Conservation (phyloP, 768 basidiomycete genomes). For the Pleurotus pulmonarius region DNA sequence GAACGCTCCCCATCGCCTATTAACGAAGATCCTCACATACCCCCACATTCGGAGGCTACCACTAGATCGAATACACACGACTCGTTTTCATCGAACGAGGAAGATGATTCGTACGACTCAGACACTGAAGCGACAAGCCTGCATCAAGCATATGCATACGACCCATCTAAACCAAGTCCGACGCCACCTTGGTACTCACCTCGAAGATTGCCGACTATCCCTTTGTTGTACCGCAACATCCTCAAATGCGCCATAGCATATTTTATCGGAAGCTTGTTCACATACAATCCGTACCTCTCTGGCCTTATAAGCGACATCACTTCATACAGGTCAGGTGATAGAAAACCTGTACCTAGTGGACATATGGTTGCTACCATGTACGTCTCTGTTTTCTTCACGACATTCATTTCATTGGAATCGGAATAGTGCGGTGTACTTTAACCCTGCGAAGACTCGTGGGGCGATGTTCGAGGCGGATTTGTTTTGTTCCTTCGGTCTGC, state of each 20-base stretch:
- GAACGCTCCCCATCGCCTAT: constrained; percentile 12
- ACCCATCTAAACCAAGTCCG: constrained; percentile 5
- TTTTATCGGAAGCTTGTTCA: constrained; percentile 87
- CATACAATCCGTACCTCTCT: constrained; percentile 77
- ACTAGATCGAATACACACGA: not conserved
- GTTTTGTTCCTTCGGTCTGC: constrained; percentile 67
- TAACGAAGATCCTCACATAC: constrained; percentile 3
- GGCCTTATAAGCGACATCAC: constrained; percentile 61
- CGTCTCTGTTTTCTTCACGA: constrained; percentile 22
- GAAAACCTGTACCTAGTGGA: constrained; percentile 68
- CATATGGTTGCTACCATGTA: constrained; percentile 95
- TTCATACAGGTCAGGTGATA: constrained; percentile 43
- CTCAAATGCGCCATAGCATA: constrained; percentile 93
- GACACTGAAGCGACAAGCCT: not conserved
- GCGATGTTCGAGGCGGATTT: constrained; percentile 90
- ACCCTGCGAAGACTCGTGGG: constrained; percentile 91
- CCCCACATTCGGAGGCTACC: not conserved
- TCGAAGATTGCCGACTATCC: constrained; percentile 30
- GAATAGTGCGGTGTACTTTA: constrained; percentile 77
- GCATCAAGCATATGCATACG: no score
- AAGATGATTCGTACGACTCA: constrained; percentile 14
- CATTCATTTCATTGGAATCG: not conserved
- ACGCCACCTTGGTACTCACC: constrained; percentile 8
- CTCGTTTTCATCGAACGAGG: constrained; percentile 12
- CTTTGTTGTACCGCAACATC: constrained; percentile 63